These are phyloP conservation scores for Cydonia oblonga DNA, from an alignment of 331 rosid genomes.

Conservation along the genomic window DNA sequence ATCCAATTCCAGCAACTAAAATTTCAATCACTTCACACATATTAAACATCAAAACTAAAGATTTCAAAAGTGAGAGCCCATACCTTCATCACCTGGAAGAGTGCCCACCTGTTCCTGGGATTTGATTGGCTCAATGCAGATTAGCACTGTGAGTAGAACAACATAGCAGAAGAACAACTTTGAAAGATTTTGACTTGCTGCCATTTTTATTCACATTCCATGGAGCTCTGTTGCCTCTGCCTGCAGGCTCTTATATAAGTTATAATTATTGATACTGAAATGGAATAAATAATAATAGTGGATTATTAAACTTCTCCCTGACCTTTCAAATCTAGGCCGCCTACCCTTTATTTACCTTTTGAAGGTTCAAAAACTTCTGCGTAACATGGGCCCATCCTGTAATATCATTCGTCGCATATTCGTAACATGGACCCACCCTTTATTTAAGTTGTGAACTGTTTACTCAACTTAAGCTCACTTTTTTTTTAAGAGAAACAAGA, in stretches of 20 bases:
- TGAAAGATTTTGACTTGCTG: neutral
- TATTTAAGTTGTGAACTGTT: no score
- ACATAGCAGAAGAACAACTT: neutral
- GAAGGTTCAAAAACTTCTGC: no score
- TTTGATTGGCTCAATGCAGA: neutral
- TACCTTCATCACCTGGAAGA: constrained; percentile 8
- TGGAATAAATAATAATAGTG: no score
- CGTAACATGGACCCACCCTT: no score
- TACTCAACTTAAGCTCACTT: no score
- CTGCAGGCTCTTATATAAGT: neutral
- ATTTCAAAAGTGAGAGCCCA: neutral
- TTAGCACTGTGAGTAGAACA: neutral
- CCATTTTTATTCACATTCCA: neutral
- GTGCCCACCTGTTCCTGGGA: constrained; percentile 2
- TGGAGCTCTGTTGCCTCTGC: neutral
- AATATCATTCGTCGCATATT: no score
- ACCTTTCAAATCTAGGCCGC: no score
- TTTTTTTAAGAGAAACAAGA: no score
- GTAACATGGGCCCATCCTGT: no score
- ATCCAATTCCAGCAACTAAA: neutral
- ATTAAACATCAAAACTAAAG: neutral
- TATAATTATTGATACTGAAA: no score
- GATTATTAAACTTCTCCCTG: no score
- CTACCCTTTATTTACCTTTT: no score
- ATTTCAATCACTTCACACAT: neutral